Evolutionary conservation across 768 basidiomycete genomes (phyloP), one percentile per base, ranked within the genome.

Genomic region (Cystofilobasidium macerans): DNA sequence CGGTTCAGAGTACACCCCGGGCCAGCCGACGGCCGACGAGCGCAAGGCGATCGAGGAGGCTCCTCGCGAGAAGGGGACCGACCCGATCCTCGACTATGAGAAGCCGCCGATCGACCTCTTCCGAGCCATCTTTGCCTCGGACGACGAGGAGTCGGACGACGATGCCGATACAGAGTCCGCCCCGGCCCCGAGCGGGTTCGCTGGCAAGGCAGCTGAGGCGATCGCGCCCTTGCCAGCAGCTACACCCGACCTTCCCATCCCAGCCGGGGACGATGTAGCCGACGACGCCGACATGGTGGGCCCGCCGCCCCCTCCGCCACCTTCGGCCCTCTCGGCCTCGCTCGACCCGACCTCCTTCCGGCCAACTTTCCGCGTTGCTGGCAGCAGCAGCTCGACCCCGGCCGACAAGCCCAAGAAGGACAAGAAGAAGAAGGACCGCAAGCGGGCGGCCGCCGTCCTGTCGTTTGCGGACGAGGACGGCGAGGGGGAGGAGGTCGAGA

Each of bases 21-120:
- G 42, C 26, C 8, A 20, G 33, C 24, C 30, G 43, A 48, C n/a
- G 43, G 33, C 14, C 18, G 30, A 36, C 2, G 33, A 47, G 40
- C 11, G 11, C 8, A 45, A 45, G 43, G 48, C 48, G 9, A 53
- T 53, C 18, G 57, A 58, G 43, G 12, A 48, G 3, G 35, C 51
- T 18, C 22, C 18, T 48, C 61, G 61, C 16, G 2, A 22, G 36
- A 9, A 51, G 35, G 35, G 28, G 18, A 36, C 45, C 53, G 56
- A 64, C 24, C 32, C 43, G 33, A 40, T 30, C 1, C 53, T 35
- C 1, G 92, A 97, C 72, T 93, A 97, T 75, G 80, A 88, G 71
- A 82, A 87, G 43, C 94, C 95, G 2, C 79, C 85, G 8, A 88
- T 91, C 82, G 87, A 91, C 72, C 84, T 98, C 51, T 99, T 98